A percentile compares a stretch with the other conserved stretches of the same genome.
phyloP scores from a whole-genome alignment of 2,329 filamentous ascomycete species.

The Aaosphaeria pasadenensis region DNA sequence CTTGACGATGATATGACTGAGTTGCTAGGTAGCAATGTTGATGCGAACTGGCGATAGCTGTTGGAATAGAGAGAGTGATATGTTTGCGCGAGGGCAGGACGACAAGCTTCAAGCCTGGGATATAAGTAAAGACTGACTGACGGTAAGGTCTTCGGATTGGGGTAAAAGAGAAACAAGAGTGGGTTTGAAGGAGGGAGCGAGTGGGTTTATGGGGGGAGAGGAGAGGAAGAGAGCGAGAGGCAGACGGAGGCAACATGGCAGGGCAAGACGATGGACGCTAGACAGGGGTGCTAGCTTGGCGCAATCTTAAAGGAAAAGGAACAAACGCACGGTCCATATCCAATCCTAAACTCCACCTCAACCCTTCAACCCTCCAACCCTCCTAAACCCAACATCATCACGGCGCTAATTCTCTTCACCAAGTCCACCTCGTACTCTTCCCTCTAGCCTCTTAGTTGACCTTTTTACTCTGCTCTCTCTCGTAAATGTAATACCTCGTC shows the following conservation, averaged over 20 bases:
- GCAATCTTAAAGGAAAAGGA: neutral
- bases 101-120: neutral
- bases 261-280: neutral
- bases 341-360: too few relatives aligned
- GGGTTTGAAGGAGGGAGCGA: neutral
- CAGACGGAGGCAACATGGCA: neutral
- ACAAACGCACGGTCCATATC: too few relatives aligned
- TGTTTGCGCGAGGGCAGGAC: neutral
- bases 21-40: neutral
- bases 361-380: too few relatives aligned
- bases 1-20: neutral
- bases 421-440: too few relatives aligned
- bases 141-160: too few relatives aligned
- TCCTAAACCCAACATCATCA: too few relatives aligned
- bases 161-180: neutral
- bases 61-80: neutral
- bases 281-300: neutral
- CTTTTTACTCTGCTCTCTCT: too few relatives aligned
- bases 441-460: too few relatives aligned
- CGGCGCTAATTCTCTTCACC: too few relatives aligned
- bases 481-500: too few relatives aligned
- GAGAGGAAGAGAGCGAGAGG: neutral
- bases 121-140: neutral
- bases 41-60: neutral
- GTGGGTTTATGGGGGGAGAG: neutral